These are phyloP conservation scores for Colletotrichum chlorophyti DNA, from an alignment of 2,329 filamentous ascomycete genomes.

Conservation along the genomic window DNA sequence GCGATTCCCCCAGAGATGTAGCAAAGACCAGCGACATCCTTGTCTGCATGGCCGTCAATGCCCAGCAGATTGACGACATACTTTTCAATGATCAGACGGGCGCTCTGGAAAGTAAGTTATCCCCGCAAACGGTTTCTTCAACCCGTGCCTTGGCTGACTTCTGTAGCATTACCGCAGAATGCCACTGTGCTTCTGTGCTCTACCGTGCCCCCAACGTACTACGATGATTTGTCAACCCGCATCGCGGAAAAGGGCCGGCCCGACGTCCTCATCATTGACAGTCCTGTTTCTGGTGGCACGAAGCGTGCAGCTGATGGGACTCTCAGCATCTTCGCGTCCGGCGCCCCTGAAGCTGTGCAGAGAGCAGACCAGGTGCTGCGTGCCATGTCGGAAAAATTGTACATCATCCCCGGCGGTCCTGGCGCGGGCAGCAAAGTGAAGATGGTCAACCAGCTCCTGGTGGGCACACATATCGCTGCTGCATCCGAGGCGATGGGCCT, in stretches of 20 bases:
- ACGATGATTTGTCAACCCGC: conserved; percentile 17
- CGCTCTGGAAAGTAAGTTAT: conserved; percentile 27
- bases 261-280: conserved; percentile 64
- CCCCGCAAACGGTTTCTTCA: neutral
- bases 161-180: conserved; percentile 22
- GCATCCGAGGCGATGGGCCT: conserved; percentile 60
- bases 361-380: conserved; percentile 60
- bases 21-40: conserved; percentile 37
- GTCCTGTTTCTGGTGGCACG: conserved; percentile 76
- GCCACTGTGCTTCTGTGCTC: conserved; percentile 39
- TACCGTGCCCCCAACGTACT: conserved; percentile 41
- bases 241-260: conserved; percentile 20
- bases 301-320: conserved; percentile 74
- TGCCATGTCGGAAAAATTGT: conserved; percentile 64
- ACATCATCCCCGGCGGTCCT: conserved; percentile 54
- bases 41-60: conserved; percentile 44
- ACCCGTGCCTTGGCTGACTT: neutral
- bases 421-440: conserved; percentile 61
- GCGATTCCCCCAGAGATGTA: conserved; percentile 35
- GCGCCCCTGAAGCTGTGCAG: conserved; percentile 54
- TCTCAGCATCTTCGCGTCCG: conserved; percentile 69
- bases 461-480: conserved; percentile 57
- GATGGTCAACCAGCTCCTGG: conserved; percentile 59
- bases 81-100: conserved; percentile 39
- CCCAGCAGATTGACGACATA: conserved; percentile 39